Conservation (phyloP, 108 stramenopile genomes). For the Skeletonema marinoi region DNA sequence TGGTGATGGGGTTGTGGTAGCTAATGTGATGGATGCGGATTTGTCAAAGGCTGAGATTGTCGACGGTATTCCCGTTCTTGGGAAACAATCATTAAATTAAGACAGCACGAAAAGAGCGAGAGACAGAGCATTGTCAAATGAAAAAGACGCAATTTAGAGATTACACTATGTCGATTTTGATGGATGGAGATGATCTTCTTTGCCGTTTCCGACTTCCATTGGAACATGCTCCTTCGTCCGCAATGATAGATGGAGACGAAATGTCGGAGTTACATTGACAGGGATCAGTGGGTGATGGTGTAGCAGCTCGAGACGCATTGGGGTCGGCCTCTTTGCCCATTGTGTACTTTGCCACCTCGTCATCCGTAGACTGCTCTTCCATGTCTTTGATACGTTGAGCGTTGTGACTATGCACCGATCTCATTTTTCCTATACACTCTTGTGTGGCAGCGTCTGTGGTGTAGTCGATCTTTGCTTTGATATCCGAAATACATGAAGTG, state of each 20-base stretch:
- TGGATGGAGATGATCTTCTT: background rate
- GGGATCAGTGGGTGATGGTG: conserved; percentile 11
- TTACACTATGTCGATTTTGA: background rate
- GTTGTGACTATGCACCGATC: conserved; percentile 10
- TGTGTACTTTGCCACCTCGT: background rate
- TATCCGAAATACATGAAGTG: background rate
- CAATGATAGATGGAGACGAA: background rate
- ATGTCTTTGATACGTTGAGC: conserved; percentile 2
- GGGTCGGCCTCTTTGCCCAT: background rate
- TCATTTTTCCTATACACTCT: conserved; percentile 1
- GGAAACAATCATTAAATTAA: background rate
- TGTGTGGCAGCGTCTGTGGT: background rate
- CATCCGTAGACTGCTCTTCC: conserved; percentile 4
- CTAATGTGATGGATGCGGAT: conserved; percentile 26
- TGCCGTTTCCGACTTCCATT: background rate
- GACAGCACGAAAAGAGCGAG: too few species aligned
- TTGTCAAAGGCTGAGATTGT: conserved; percentile 23
- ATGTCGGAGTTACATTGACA: background rate
- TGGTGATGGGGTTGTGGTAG: conserved; percentile 27
- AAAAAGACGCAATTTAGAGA: background rate
- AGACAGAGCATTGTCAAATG: background rate
- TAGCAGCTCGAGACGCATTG: conserved; percentile 14
- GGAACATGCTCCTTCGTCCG: background rate
- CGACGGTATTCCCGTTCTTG: conserved; percentile 47
- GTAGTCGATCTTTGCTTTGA: background rate